phyloP scores from a whole-genome alignment of 129 eudicot species.

The Chrysanthemum lavandulifolium region DNA sequence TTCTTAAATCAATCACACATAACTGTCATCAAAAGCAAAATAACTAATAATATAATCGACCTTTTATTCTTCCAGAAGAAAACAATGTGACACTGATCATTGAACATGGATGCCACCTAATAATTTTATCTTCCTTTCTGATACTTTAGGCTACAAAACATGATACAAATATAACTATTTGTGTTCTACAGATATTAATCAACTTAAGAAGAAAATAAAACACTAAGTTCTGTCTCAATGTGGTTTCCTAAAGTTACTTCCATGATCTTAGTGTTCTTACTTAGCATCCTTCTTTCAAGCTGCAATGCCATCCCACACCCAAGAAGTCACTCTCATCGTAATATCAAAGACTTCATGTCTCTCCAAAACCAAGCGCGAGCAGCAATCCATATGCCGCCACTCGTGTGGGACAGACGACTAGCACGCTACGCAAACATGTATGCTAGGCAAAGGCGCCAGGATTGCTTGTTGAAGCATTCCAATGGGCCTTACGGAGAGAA shows the following conservation, averaged over 20 bases:
- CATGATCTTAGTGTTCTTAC: slow-evolving; percentile 25
- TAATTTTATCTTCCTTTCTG: neutral
- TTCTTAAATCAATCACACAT: too few relatives aligned
- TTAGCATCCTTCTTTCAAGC: slow-evolving; percentile 36
- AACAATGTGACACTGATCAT: slow-evolving; percentile 54
- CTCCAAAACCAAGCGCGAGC: slow-evolving; percentile 62
- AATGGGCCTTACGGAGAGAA: slow-evolving; percentile 83
- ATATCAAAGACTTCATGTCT: slow-evolving; percentile 42
- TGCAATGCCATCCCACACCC: slow-evolving; percentile 30
- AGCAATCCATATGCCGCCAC: slow-evolving; percentile 45
- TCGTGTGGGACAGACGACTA: slow-evolving; percentile 54
- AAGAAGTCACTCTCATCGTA: neutral
- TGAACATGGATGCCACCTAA: slow-evolving; percentile 87
- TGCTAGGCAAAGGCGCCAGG: slow-evolving; percentile 54
- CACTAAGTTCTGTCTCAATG: slow-evolving; percentile 15
- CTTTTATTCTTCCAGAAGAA: slow-evolving; percentile 13
- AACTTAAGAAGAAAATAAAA: neutral
- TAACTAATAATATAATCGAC: neutral
- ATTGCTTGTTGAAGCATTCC: slow-evolving; percentile 68
- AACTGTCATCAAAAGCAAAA: neutral
- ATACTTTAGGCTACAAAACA: slow-evolving; percentile 21
- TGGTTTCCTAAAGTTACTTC: slow-evolving; percentile 23
- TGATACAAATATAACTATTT: slow-evolving; percentile 24
- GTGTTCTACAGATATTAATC: slow-evolving; percentile 4
- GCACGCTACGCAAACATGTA: slow-evolving; percentile 59